Evolutionary conservation across 345 rosid species (phyloP), one percentile per base, ranked within the genome.

Genomic region (Tarenaya hassleriana): DNA sequence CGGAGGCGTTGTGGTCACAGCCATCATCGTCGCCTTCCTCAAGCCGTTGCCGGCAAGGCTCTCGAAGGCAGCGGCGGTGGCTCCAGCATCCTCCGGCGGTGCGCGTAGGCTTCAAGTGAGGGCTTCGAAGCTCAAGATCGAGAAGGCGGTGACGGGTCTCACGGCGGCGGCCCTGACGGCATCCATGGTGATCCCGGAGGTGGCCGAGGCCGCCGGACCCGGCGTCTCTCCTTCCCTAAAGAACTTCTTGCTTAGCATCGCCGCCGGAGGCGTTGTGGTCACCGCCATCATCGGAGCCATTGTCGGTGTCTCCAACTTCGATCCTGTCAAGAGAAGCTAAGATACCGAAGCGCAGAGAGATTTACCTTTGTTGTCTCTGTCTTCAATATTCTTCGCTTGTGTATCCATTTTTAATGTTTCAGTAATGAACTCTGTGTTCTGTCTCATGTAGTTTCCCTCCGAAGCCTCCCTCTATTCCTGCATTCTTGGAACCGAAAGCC

Each of bases 241-340:
- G 71, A 89, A 86, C 77, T 89, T 86, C 81, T 75, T 89, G 88
- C 86, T 83, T 51, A 89, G 97, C 70, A 81, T 86, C 56, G 77
- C 40, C 6, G 86, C 95, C 1, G 95, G 95, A 34, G 94, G 94
- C 4, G 69, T 75, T 11, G 88, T 90, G 47, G 76, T 78, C 33
- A 56, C 5, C 10, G 84, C 45, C 45, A 20, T 90, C 48, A 41
- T 80, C 7, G 97, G 95, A 31, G 97, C 67, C 1, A 77, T 90
- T 33, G 38, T 86, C 11, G 94, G 90, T 3, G 97, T 90, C 13
- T 27, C 95, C 75, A 89, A 83, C 67, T 72, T 72, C 20, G 77
- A 72, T 57, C 76, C 77, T 34, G 90, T 89, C 59, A 89, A 83
- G 82, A 75, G 88, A 39, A 69, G 63, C 69, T 89, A 61, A 71